A percentile compares a stretch with the other conserved stretches of the same genome.
Conservation (phyloP, 306 rosid genomes). For the Rosa chinensis region DNA sequence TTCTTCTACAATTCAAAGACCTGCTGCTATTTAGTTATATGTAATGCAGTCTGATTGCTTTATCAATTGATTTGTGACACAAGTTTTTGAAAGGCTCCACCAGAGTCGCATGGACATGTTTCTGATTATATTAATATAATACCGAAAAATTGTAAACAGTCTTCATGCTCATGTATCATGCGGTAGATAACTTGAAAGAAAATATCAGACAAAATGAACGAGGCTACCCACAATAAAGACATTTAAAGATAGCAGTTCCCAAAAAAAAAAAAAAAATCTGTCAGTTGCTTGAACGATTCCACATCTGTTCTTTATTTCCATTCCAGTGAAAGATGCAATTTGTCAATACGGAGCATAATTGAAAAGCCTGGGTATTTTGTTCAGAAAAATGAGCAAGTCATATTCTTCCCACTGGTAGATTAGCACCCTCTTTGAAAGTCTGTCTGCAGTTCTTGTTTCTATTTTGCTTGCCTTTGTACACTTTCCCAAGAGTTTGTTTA, state of each 20-base stretch:
- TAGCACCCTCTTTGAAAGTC: neutral
- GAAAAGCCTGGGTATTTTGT: neutral
- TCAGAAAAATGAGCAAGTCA: neutral
- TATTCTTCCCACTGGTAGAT: neutral
- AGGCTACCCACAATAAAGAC: neutral
- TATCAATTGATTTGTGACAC: neutral
- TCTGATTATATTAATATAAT: neutral
- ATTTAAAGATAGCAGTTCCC: neutral
- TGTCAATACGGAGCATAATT: neutral
- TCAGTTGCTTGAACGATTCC: neutral
- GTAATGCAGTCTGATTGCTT: neutral
- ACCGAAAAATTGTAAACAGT: neutral
- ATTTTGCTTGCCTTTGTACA: neutral
- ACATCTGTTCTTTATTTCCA: neutral
- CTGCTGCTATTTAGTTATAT: slow-evolving; percentile 8
- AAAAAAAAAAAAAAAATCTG: neutral
- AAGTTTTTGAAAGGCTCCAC: neutral
- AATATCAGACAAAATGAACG: neutral
- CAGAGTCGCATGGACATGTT: neutral
- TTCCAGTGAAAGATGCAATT: neutral
- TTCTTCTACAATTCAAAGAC: slow-evolving; percentile 17
- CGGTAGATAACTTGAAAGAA: neutral
- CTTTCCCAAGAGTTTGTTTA: neutral
- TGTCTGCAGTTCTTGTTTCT: neutral
- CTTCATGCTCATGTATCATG: neutral